Evolutionary conservation across 257 asterid species (phyloP).

Genomic region (Petrea volubilis): DNA sequence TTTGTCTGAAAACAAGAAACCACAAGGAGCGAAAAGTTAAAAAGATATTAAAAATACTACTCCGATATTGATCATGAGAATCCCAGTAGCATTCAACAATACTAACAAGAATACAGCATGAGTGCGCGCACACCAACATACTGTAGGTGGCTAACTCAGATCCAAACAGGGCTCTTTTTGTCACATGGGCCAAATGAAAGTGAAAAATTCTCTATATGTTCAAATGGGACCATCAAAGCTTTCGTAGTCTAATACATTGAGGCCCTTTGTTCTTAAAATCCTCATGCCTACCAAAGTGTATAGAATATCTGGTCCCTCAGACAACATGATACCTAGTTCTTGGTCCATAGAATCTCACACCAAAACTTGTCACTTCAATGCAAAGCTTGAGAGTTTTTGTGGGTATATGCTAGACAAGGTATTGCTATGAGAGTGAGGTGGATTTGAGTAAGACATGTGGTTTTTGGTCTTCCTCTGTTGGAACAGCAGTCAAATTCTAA

Average conservation of each 20-base stretch:
- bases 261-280: neutral
- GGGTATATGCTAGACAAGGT: conserved; percentile 40
- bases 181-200: conserved; percentile 29
- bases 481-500: conserved; percentile 13
- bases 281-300: neutral
- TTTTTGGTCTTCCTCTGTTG: conserved; percentile 25
- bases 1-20: neutral
- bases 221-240: conserved; percentile 19
- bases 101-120: conserved; percentile 10
- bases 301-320: conserved; percentile 34
- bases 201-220: conserved; percentile 18
- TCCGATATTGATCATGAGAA: neutral
- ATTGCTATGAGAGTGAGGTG: conserved; percentile 23
- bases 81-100: neutral
- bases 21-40: neutral
- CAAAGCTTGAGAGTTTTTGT: conserved; percentile 13
- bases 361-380: conserved; percentile 30
- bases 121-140: conserved; percentile 31
- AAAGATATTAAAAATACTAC: neutral
- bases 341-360: conserved; percentile 24
- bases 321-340: conserved; percentile 30
- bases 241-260: neutral
- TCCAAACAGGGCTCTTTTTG: neutral
- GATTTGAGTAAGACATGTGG: conserved; percentile 41
- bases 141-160: conserved; percentile 32